Conservation (phyloP, 1,139 yeast species). For the Yamadazyma mexicana region DNA sequence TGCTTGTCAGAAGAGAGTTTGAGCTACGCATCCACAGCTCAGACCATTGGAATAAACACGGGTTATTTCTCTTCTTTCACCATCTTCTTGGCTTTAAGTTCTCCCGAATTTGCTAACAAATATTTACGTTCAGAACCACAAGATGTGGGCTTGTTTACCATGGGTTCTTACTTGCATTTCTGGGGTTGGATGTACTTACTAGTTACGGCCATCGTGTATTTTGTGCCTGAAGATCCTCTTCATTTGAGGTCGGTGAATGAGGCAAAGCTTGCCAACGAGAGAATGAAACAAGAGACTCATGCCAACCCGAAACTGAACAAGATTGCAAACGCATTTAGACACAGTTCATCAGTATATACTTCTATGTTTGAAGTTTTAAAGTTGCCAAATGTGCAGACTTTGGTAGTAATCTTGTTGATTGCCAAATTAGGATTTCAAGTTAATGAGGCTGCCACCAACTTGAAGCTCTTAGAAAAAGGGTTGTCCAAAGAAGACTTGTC, state of each 20-base stretch:
- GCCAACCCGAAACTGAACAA: conserved; percentile 21
- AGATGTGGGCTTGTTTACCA: conserved; percentile 65
- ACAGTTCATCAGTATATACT: conserved; percentile 50
- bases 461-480: conserved; percentile 90
- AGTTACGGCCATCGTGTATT: conserved; percentile 63
- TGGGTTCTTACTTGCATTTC: conserved; percentile 72
- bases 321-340: conserved; percentile 27
- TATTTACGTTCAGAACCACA: conserved; percentile 65
- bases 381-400: conserved; percentile 72
- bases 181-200: conserved; percentile 75
- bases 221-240: conserved; percentile 67
- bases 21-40: conserved; percentile 97
- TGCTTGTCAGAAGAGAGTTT: conserved; percentile 74
- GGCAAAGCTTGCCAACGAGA: conserved; percentile 36
- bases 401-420: conserved; percentile 71
- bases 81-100: conserved; percentile 83
- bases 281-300: conserved; percentile 21
- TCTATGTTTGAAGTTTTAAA: conserved; percentile 78
- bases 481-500: conserved; percentile 92
- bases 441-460: conserved; percentile 92
- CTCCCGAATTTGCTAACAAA: conserved; percentile 89
- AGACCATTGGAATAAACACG: conserved; percentile 88
- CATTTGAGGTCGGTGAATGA: conserved; percentile 45
- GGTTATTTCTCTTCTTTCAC: conserved; percentile 94
- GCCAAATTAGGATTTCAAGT: conserved; percentile 94